These are phyloP conservation scores for Cucumis melo DNA, from an alignment of 306 rosid genomes.

Conservation along the genomic window DNA sequence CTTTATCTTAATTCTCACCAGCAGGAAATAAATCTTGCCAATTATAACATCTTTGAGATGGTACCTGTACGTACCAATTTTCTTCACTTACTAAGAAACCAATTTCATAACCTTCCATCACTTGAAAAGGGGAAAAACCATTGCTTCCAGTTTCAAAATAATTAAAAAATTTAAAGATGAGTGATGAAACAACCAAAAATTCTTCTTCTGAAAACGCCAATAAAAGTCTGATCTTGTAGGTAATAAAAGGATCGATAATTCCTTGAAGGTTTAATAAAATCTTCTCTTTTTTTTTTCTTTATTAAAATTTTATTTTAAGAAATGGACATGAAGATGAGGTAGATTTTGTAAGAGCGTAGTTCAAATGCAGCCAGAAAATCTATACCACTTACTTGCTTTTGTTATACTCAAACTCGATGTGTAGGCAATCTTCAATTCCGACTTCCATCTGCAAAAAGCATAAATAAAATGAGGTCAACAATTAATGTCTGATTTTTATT, in stretches of 20 bases:
- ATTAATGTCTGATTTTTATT: no score
- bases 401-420: slow-evolving; percentile 94
- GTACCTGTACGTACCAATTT: slow-evolving; percentile 44
- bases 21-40: slow-evolving; percentile 93
- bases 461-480: background rate
- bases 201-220: background rate
- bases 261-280: background rate
- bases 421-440: slow-evolving; percentile 98
- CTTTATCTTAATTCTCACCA: slow-evolving; percentile 96
- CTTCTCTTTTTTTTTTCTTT: no score
- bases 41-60: slow-evolving; percentile 89
- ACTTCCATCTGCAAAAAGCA: slow-evolving; percentile 81
- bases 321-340: background rate
- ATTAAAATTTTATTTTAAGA: background rate
- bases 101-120: background rate
- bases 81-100: background rate
- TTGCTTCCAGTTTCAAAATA: background rate
- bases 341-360: background rate
- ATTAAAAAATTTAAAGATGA: background rate
- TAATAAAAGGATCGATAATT: background rate
- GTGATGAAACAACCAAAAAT: background rate
- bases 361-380: slow-evolving; percentile 10
- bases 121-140: background rate
- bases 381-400: slow-evolving; percentile 77
- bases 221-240: background rate